Evolutionary conservation across 2,329 filamentous ascomycete species (phyloP).

Genomic region (Cladophialophora immunda): DNA sequence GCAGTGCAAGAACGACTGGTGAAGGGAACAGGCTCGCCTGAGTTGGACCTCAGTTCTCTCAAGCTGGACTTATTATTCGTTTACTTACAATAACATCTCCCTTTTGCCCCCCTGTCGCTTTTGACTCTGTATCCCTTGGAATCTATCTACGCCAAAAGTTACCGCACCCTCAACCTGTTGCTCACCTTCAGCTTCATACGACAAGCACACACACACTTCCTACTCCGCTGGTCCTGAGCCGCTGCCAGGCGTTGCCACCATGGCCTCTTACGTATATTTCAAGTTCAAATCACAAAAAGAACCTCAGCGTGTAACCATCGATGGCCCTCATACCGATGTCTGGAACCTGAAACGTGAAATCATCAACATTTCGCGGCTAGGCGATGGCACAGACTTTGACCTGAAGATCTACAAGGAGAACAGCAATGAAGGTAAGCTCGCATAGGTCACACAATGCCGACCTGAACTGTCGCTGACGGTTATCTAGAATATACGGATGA

Average conservation of each 20-base stretch:
- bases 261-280: slow-evolving; percentile 99
- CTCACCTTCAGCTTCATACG: slow-evolving; percentile 13
- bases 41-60: slow-evolving; percentile 21
- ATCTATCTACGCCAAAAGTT: slow-evolving; percentile 21
- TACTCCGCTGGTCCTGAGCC: slow-evolving; percentile 8
- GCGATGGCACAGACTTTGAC: slow-evolving; percentile 96
- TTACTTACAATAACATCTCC: slow-evolving; percentile 34
- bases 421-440: slow-evolving; percentile 78
- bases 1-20: slow-evolving; percentile 30
- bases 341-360: slow-evolving; percentile 99
- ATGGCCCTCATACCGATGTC: slow-evolving; percentile 96
- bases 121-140: slow-evolving; percentile 34
- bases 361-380: slow-evolving; percentile 90
- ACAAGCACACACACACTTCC: slow-evolving; percentile 19
- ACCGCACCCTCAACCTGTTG: slow-evolving; percentile 18
- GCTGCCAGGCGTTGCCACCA: slow-evolving; percentile 54
- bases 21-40: slow-evolving; percentile 26
- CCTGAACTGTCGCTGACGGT: slow-evolving; percentile 42
- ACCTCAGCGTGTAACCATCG: slow-evolving; percentile 91
- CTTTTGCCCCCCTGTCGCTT: slow-evolving; percentile 24
- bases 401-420: slow-evolving; percentile 94
- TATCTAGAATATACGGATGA: slow-evolving; percentile 91
- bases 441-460: no score
- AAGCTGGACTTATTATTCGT: slow-evolving; percentile 32
- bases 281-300: slow-evolving; percentile 99